Base-by-base conservation (phyloP, 2,329 filamentous ascomycete genomes). In the Coniochaeta hoffmannii region DNA sequence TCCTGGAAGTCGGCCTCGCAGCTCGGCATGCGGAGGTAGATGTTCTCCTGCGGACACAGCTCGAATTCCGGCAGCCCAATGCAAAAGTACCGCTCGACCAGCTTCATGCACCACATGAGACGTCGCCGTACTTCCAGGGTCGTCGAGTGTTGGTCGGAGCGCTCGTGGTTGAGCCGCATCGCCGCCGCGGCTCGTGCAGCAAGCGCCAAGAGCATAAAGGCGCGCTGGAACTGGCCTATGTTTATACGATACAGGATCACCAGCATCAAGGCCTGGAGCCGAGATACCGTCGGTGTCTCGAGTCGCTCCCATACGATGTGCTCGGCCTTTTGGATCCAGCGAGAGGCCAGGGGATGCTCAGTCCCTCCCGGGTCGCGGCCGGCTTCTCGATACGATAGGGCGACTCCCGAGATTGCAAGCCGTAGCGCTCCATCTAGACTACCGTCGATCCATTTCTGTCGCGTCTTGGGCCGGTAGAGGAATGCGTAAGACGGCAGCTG, bases 1-100 rank as follows among this genome's bases (percentile, higher is more conserved):
- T 28, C 51, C 17, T 32, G 35, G 53, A 72, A 72, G 30, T 66
- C 60, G 3, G 63, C 64, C 38, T 72, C 70, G 12, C 65, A 59
- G 52, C 66, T 69, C 8, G 70, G 69, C 34, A 72, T 64, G 53
- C 71, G 66, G 17, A 74, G 65, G 57, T 71, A 67, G 14, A 74
- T 69, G 4, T 65, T 68, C 55, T 73, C 69, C 26, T 69, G 65
- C 1, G 69, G 69, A 53, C 69, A 74, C 15, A 72, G 64, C 58
- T 72, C 70, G 50, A 73, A 74, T 57, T 75, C 72, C 14, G 69
- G 64, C 17, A 74, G 61, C 1, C 72, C 72, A 5, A 73, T 70
- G 14, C 71, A 72, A 57, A 73, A 71, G 57, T 70, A 72, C 49
- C 69, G 65, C 54, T 74, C 71, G 5, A 73, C 64, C 14, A 73